These are phyloP conservation scores for Mucor velutinosus DNA, from an alignment of 371 early-diverging fungal genomes.

Conservation along the genomic window DNA sequence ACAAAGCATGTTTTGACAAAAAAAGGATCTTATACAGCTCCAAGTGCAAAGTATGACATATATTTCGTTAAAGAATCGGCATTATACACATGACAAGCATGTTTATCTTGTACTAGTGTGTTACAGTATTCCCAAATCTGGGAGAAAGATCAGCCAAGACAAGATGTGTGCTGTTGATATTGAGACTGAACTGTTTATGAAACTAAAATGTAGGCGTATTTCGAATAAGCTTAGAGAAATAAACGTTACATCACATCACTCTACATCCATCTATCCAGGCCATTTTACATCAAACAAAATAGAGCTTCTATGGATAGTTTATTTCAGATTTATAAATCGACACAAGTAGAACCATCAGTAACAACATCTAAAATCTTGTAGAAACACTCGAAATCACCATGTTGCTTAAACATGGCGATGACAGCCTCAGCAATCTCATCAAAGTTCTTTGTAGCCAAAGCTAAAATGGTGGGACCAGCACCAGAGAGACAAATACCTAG, in stretches of 20 bases:
- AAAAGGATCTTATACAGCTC: not conserved
- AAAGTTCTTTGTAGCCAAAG: slow-evolving; percentile 78
- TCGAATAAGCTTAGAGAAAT: not conserved
- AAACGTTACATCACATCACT: not conserved
- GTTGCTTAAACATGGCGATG: slow-evolving; percentile 65
- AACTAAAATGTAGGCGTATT: not conserved
- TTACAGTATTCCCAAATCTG: not conserved
- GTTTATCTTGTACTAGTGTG: not conserved
- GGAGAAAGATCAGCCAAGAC: not conserved
- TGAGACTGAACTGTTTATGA: not conserved
- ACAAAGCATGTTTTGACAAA: not conserved
- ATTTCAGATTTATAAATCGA: slow-evolving; percentile 15
- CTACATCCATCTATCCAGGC: not conserved
- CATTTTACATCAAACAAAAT: not conserved
- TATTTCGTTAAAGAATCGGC: not conserved
- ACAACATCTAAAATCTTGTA: slow-evolving; percentile 80
- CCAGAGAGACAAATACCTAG: slow-evolving; percentile 94
- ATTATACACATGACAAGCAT: not conserved
- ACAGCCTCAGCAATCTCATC: slow-evolving; percentile 72
- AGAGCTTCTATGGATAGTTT: not conserved
- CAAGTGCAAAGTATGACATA: not conserved
- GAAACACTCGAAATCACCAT: slow-evolving; percentile 66
- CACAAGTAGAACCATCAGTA: slow-evolving; percentile 64
- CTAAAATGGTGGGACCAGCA: slow-evolving; percentile 95
- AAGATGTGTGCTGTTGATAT: not conserved